Conservation (phyloP, 495 filamentous ascomycete genomes). For the Sordaria brevicollis region DNA sequence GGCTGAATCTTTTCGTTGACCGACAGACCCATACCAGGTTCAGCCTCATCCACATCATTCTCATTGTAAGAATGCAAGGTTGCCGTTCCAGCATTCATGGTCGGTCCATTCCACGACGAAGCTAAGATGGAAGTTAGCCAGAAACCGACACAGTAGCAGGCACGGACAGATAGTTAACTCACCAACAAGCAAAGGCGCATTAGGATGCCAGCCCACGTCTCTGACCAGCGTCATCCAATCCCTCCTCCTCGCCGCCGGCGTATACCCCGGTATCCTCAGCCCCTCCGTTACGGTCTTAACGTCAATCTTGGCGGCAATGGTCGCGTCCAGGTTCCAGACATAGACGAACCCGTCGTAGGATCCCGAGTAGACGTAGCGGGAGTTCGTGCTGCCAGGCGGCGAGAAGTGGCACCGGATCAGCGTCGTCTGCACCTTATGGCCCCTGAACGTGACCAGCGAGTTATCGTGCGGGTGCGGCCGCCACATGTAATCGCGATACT, state of each 20-base stretch:
- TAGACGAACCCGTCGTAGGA: conserved; percentile 81
- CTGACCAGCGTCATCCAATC: conserved; percentile 74
- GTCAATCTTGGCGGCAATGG: conserved; percentile 69
- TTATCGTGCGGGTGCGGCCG: conserved; percentile 76
- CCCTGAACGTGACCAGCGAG: conserved; percentile 85
- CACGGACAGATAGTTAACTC: conserved; percentile 13
- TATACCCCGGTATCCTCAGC: neutral
- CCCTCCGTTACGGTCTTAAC: conserved; percentile 53
- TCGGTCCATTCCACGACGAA: conserved; percentile 71
- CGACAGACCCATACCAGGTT: conserved; percentile 46
- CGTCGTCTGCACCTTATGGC: conserved; percentile 78
- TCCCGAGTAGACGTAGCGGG: conserved; percentile 85
- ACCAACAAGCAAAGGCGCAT: conserved; percentile 82
- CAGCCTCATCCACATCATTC: conserved; percentile 51
- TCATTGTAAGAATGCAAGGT: conserved; percentile 71
- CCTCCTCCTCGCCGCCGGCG: neutral
- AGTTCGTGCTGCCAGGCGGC: conserved; percentile 77
- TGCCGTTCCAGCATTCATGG: conserved; percentile 58
- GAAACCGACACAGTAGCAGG: neutral
- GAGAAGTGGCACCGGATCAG: conserved; percentile 95
- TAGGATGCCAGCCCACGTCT: conserved; percentile 93
- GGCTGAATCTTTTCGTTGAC: conserved; percentile 39
- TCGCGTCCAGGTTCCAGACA: conserved; percentile 91
- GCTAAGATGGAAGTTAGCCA: conserved; percentile 32
- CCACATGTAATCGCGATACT: conserved; percentile 59